Conservation (phyloP, 495 filamentous ascomycete species). For the Staphylotrichum tortipilum region DNA sequence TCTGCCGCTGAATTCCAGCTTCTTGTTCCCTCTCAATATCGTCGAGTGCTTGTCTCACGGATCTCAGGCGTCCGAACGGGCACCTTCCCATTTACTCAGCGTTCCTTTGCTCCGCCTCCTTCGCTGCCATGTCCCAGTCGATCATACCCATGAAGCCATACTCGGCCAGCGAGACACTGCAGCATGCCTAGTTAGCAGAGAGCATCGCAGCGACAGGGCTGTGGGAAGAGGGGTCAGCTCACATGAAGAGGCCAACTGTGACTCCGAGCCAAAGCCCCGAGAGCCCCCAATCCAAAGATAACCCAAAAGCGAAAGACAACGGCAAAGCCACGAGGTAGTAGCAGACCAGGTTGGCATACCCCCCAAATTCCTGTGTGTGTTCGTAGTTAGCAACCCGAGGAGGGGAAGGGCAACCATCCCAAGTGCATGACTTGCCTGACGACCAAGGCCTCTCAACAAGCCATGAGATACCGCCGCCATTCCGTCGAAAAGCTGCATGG, state of each 20-base stretch:
- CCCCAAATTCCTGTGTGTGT: slow-evolving; percentile 83
- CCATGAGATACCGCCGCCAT: slow-evolving; percentile 72
- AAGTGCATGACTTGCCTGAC: too few relatives aligned
- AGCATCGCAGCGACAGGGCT: neutral
- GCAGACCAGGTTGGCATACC: slow-evolving; percentile 72
- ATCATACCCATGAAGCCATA: slow-evolving; percentile 54
- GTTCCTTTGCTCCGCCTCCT: slow-evolving; percentile 65
- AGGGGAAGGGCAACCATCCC: too few relatives aligned
- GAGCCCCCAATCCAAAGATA: slow-evolving; percentile 63
- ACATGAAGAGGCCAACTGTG: slow-evolving; percentile 56
- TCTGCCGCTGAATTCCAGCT: too few relatives aligned
- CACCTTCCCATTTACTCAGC: slow-evolving; percentile 35
- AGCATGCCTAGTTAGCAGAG: slow-evolving; percentile 10
- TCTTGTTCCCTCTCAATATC: too few relatives aligned
- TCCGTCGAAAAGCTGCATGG: slow-evolving; percentile 84
- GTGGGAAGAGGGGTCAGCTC: slow-evolving; percentile 18
- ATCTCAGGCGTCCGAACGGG: too few relatives aligned
- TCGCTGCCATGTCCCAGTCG: slow-evolving; percentile 67
- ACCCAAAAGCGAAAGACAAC: slow-evolving; percentile 67
- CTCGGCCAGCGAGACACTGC: slow-evolving; percentile 55
- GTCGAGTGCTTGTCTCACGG: too few relatives aligned
- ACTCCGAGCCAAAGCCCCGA: slow-evolving; percentile 78
- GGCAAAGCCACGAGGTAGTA: slow-evolving; percentile 86
- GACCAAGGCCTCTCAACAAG: slow-evolving; percentile 71
- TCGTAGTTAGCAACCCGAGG: too few relatives aligned